Evolutionary conservation across 257 asterid genomes (phyloP), one percentile per base, ranked within the genome.

Genomic region (Dorcoceras hygrometricum): DNA sequence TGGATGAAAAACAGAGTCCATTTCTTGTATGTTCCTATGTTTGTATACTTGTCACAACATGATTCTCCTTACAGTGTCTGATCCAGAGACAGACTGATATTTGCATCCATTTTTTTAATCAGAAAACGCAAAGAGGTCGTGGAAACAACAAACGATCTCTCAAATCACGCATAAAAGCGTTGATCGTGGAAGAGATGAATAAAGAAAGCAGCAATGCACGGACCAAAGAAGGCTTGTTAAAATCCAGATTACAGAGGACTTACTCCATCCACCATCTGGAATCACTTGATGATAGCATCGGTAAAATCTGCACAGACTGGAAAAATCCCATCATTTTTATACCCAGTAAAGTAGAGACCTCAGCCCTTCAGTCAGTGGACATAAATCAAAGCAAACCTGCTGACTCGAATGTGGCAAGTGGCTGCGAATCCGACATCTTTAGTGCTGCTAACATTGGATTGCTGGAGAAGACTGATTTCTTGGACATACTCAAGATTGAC

Each of bases 231-330:
- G 80, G 73, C 23, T 31, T 74, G 57, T 4, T 73, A 22, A 71
- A 72, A 50, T 26, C 84, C 8, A 75, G 59, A 57, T 64, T 86
- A 77, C 80, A 81, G 61, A 69, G 88, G 19, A 89, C 83, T 62
- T 74, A 81, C 53, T 89, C 95, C 55, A 70, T 86, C 39, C 95
- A 86, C 81, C 96, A 88, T 77, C 71, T 81, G 10, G 83, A 84
- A 59, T 74, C 82, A 20, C 65, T 71, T 18, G 81, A 83, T 23
- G 77, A 55, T 39, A 70, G 67, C 22, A 61, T 66, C 10, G 65
- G 67, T 23, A 81, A 76, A 75, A 54, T 71, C 66, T 59, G 74
- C 72, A 75, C 65, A 20, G 83, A 84, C 57, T 73, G 76, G 83
- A 81, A 79, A 23, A 69, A 74, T 59, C 83, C 80, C 0, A 69